These are phyloP conservation scores for Teunomyces atbi DNA, from an alignment of 805 yeast genomes.

Conservation along the genomic window DNA sequence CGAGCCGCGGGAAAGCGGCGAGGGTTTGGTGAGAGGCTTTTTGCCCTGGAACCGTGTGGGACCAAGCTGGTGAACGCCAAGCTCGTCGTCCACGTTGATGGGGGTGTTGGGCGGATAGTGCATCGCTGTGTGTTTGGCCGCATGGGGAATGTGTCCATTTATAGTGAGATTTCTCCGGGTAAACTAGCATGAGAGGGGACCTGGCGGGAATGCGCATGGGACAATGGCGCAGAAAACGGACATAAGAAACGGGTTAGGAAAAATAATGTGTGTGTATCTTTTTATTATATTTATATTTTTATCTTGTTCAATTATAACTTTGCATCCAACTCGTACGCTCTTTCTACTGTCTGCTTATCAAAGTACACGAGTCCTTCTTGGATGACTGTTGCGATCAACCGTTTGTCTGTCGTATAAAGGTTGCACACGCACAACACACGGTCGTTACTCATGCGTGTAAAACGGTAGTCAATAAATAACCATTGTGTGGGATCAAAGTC, in stretches of 20 bases:
- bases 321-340: constrained; percentile 1
- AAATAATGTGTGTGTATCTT: too few species aligned
- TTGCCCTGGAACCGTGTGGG: constrained; percentile 19
- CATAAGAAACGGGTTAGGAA: too few species aligned
- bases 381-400: constrained; percentile 27
- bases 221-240: too few species aligned
- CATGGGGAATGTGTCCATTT: too few species aligned
- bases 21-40: constrained; percentile 30
- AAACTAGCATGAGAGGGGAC: too few species aligned
- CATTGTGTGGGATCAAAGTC: constrained; percentile 36
- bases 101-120: constrained; percentile 1
- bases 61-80: constrained; percentile 18
- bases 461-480: constrained; percentile 35
- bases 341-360: constrained; percentile 4
- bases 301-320: too few species aligned
- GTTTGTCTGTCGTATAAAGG: constrained; percentile 26
- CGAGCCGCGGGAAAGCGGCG: constrained; percentile 23
- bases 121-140: neutral
- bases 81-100: constrained; percentile 9
- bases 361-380: constrained; percentile 32
- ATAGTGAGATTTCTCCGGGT: too few species aligned
- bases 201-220: too few species aligned
- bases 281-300: too few species aligned
- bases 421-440: constrained; percentile 29
- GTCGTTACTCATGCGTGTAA: constrained; percentile 31